Conservation (phyloP, 208 protist species). For the Spongospora subterranea region DNA sequence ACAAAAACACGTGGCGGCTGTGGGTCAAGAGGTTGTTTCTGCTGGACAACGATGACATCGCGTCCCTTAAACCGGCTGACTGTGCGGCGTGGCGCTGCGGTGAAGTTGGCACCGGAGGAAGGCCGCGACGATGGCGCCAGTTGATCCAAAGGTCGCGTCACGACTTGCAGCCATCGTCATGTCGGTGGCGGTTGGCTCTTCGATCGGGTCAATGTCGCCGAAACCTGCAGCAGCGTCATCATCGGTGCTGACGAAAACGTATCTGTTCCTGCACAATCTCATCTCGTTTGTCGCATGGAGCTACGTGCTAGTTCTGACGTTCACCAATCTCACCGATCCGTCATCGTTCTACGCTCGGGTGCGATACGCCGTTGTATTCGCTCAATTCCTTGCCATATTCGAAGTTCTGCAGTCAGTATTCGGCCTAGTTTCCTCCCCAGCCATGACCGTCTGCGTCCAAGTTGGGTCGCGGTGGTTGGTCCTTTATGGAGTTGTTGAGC, state of each 20-base stretch:
- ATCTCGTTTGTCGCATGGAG: background rate
- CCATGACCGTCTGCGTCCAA: constrained; percentile 16
- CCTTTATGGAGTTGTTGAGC: background rate
- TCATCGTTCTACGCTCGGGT: background rate
- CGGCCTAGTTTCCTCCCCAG: constrained; percentile 15
- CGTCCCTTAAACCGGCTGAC: no score
- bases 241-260: background rate
- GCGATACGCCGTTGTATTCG: background rate
- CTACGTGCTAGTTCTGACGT: background rate
- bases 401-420: constrained; percentile 25
- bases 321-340: background rate
- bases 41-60: no score
- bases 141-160: no score
- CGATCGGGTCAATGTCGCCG: no score
- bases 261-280: constrained; percentile 22
- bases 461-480: constrained; percentile 17
- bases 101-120: no score
- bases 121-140: no score
- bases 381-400: constrained; percentile 23
- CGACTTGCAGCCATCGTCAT: no score
- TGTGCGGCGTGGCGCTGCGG: no score
- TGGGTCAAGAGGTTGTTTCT: no score
- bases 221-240: background rate
- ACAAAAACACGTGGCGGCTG: no score
- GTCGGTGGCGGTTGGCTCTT: no score